Conservation (phyloP, 2,329 filamentous ascomycete genomes). For the Dendryphion nanum region DNA sequence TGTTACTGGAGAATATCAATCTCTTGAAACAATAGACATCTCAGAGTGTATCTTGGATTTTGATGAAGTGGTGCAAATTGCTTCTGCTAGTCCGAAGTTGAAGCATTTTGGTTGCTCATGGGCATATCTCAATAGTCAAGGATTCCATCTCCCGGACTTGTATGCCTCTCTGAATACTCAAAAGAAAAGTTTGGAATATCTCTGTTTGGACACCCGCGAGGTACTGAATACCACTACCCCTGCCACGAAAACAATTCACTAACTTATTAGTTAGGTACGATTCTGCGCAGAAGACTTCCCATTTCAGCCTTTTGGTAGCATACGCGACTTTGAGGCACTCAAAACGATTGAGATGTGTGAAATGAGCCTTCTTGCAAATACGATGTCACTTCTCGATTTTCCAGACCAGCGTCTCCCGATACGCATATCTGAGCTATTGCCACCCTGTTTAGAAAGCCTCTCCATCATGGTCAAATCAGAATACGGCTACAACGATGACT, state of each 20-base stretch:
- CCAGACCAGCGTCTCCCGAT: not conserved
- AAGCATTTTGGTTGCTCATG: constrained; percentile 22
- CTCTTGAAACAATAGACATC: constrained; percentile 20
- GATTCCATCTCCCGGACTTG: constrained; percentile 7
- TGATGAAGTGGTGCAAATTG: constrained; percentile 7
- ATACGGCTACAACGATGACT: not conserved
- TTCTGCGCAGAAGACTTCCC: not conserved
- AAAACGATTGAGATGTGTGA: constrained; percentile 13
- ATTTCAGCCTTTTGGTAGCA: not conserved
- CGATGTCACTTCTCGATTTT: constrained; percentile 1
- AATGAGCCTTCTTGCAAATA: constrained; percentile 5
- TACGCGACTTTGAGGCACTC: constrained; percentile 9
- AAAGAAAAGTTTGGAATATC: constrained; percentile 12
- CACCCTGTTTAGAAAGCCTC: constrained; percentile 8
- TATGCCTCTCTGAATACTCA: constrained; percentile 12
- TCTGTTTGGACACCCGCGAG: constrained; percentile 5
- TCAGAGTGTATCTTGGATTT: constrained; percentile 14
- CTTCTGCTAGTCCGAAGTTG: constrained; percentile 13
- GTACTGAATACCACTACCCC: not conserved
- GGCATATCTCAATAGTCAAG: constrained; percentile 7
- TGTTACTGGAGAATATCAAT: constrained; percentile 1
- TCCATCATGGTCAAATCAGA: constrained; percentile 4
- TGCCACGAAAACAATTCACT: no score
- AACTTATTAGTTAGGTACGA: no score
- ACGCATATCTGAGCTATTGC: constrained; percentile 11